A percentile compares a stretch with the other conserved stretches of the same genome.
These are phyloP conservation scores for Lichina pygmaea DNA, from an alignment of 495 filamentous ascomycete species.

Conservation along the genomic window DNA sequence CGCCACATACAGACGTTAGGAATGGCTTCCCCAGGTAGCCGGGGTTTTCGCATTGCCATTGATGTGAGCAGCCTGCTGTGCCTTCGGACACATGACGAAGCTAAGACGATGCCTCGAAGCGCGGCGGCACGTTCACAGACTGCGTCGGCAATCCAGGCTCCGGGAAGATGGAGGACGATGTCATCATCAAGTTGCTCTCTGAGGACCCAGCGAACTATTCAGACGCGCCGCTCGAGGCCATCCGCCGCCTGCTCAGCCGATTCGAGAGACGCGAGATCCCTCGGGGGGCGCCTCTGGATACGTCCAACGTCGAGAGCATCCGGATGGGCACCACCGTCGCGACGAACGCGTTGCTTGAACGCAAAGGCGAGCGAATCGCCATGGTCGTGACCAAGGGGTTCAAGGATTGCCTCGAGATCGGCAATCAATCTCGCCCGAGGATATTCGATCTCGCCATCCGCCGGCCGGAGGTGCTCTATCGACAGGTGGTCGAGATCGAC, in stretches of 20 bases:
- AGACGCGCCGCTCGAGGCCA: slow-evolving; percentile 76
- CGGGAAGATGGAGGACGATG: slow-evolving; percentile 32
- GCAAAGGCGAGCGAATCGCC: slow-evolving; percentile 81
- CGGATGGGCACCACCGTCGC: slow-evolving; percentile 22
- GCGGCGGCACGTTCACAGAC: slow-evolving; percentile 48
- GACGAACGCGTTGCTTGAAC: slow-evolving; percentile 42
- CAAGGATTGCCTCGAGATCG: slow-evolving; percentile 61
- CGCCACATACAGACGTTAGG: no score
- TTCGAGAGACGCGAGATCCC: slow-evolving; percentile 54
- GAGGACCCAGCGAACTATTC: slow-evolving; percentile 72
- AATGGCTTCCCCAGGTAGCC: slow-evolving; percentile 3
- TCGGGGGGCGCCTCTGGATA: slow-evolving; percentile 59
- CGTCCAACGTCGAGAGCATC: slow-evolving; percentile 39
- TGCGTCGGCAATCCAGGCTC: slow-evolving; percentile 36
- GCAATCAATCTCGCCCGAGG: slow-evolving; percentile 18
- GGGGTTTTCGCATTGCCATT: slow-evolving; percentile 30
- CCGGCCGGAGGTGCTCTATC: slow-evolving; percentile 20
- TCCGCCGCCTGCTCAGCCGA: slow-evolving; percentile 64
- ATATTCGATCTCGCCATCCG: slow-evolving; percentile 20
- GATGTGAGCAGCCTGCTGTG: slow-evolving; percentile 11
- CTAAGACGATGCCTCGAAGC: slow-evolving; percentile 11
- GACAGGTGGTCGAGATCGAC: slow-evolving; percentile 18
- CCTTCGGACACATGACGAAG: neutral
- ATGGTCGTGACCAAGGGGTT: slow-evolving; percentile 86
- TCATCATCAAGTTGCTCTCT: slow-evolving; percentile 74